phyloP scores from a whole-genome alignment of 2,329 filamentous ascomycete genomes.

The Mycosphaerella sp. region DNA sequence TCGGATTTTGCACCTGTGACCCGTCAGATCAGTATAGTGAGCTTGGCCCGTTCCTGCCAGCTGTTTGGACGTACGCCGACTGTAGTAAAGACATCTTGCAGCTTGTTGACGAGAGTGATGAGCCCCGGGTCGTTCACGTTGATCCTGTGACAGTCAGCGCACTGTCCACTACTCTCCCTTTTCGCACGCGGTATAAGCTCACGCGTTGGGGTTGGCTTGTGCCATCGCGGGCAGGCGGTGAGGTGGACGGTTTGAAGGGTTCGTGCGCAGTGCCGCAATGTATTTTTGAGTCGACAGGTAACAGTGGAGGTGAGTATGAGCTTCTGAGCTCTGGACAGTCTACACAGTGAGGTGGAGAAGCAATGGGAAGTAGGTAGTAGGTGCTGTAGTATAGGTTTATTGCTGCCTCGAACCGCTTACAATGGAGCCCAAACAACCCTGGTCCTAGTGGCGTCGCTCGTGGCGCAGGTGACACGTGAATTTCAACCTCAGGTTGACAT shows the following conservation, averaged over 20 bases:
- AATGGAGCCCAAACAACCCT: background rate
- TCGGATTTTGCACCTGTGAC: constrained; percentile 84
- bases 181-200: constrained; percentile 11
- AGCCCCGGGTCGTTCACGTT: constrained; percentile 65
- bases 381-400: background rate
- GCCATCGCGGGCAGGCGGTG: constrained; percentile 26
- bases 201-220: constrained; percentile 31
- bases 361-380: background rate
- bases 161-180: background rate
- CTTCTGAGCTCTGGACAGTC: background rate
- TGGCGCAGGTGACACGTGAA: too few species aligned
- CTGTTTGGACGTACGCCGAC: constrained; percentile 61
- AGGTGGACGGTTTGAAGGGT: background rate
- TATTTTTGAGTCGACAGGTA: background rate
- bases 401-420: background rate
- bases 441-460: too few species aligned
- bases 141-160: constrained; percentile 45
- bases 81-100: constrained; percentile 98
- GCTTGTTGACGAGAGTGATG: constrained; percentile 89
- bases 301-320: background rate
- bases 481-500: too few species aligned
- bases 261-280: background rate
- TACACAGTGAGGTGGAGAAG: background rate
- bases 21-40: constrained; percentile 21
- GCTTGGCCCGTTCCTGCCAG: constrained; percentile 5